A percentile compares a stretch with the other conserved stretches of the same genome.
Evolutionary conservation across 805 yeast genomes (phyloP).

Genomic region (Lachancea cidri): DNA sequence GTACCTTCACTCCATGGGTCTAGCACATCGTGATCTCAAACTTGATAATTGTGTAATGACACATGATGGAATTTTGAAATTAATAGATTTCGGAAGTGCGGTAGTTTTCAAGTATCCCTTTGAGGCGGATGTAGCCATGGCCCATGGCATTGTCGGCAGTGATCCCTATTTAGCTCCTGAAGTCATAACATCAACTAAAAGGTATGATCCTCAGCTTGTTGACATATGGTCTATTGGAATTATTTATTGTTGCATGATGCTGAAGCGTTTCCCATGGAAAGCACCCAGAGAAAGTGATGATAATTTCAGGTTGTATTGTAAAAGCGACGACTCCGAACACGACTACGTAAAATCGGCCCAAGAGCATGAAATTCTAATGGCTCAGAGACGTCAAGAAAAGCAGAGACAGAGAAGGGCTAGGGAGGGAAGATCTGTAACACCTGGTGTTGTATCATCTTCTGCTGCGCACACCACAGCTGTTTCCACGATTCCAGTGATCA

Average conservation of each 20-base stretch:
- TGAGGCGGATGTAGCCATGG: conserved; percentile 50
- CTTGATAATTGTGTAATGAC: conserved; percentile 81
- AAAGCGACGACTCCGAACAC: conserved; percentile 69
- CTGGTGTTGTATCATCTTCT: neutral
- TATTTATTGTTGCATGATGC: conserved; percentile 81
- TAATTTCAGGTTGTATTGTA: conserved; percentile 59
- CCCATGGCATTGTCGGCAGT: conserved; percentile 78
- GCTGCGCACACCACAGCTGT: neutral
- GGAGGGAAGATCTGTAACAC: neutral
- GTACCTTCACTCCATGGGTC: conserved; percentile 70
- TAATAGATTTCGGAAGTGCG: conserved; percentile 82
- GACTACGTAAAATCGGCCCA: conserved; percentile 69
- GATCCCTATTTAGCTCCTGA: conserved; percentile 88
- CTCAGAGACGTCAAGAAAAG: conserved; percentile 37
- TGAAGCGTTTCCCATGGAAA: conserved; percentile 85
- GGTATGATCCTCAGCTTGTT: conserved; percentile 71
- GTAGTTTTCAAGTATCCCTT: conserved; percentile 77
- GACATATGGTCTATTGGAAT: conserved; percentile 85
- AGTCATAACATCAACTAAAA: conserved; percentile 46
- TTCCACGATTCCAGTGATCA: neutral
- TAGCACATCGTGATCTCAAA: conserved; percentile 79
- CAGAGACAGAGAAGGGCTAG: conserved; percentile 8
- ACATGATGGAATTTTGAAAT: conserved; percentile 63
- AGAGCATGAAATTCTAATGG: conserved; percentile 60
- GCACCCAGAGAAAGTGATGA: conserved; percentile 67